These are phyloP conservation scores for Corchorus capsularis DNA, from an alignment of 345 rosid species.

Conservation along the genomic window DNA sequence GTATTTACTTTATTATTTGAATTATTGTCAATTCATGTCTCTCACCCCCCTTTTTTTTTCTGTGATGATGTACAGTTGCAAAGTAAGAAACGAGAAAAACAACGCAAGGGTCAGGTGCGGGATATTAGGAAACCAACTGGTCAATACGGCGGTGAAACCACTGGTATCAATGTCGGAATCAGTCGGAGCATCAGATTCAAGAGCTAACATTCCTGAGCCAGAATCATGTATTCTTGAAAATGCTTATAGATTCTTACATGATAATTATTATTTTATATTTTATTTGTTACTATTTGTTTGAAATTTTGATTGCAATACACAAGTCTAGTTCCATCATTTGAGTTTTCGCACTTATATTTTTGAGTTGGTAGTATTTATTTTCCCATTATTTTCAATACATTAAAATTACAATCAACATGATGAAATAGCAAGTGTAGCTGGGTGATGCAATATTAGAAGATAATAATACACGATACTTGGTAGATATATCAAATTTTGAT, in stretches of 20 bases:
- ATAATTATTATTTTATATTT: not conserved
- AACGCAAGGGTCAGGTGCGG: slow-evolving; percentile 64
- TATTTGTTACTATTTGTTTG: not conserved
- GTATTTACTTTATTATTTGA: not conserved
- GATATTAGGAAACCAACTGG: slow-evolving; percentile 51
- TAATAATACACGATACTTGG: no score
- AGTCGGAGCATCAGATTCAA: slow-evolving; percentile 70
- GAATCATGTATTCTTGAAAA: not conserved
- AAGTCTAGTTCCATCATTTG: no score
- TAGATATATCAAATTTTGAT: no score
- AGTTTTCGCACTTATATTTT: no score
- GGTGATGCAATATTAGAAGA: no score
- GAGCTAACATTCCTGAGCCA: slow-evolving; percentile 19
- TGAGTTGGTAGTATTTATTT: no score
- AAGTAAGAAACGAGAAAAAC: slow-evolving; percentile 40
- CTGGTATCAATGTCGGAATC: slow-evolving; percentile 65
- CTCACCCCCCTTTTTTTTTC: not conserved
- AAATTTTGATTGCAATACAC: not conserved
- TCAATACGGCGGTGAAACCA: slow-evolving; percentile 65
- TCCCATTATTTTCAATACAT: no score
- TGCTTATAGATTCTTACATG: not conserved
- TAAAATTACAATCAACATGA: no score
- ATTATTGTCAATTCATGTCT: not conserved
- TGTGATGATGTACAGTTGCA: slow-evolving; percentile 41
- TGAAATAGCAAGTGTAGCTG: no score